These are phyloP conservation scores for Papilionanthe hybrid DNA, from an alignment of 116 monocot species.

Conservation along the genomic window DNA sequence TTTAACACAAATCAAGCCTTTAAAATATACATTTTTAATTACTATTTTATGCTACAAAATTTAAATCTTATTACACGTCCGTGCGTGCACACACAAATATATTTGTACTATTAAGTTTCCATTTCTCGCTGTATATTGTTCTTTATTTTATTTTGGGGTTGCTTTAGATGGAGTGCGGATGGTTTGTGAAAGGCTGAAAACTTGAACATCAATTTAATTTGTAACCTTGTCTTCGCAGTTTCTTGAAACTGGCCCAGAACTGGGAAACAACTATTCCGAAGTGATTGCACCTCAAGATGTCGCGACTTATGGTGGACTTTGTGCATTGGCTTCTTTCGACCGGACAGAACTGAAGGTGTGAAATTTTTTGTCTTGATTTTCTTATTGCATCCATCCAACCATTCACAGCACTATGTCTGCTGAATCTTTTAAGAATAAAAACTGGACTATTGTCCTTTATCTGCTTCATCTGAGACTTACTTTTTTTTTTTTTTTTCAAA, in stretches of 20 bases:
- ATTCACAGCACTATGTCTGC: neutral
- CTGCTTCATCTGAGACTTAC: neutral
- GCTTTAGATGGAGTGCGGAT: neutral
- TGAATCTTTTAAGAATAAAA: neutral
- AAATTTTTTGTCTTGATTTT: neutral
- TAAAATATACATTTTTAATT: too few species aligned
- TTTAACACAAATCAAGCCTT: neutral
- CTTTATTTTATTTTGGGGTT: neutral
- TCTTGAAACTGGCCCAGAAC: constrained; percentile 69
- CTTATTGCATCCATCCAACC: neutral
- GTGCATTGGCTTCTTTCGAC: constrained; percentile 93
- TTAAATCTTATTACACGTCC: too few species aligned
- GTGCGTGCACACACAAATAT: too few species aligned
- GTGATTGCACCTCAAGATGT: constrained; percentile 92
- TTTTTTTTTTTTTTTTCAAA: constrained; percentile 1
- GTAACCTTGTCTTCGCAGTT: constrained; percentile 33
- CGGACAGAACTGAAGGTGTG: constrained; percentile 78
- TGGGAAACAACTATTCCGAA: constrained; percentile 73
- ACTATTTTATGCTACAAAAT: too few species aligned
- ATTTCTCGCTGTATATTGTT: neutral
- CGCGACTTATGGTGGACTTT: constrained; percentile 91
- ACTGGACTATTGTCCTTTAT: neutral
- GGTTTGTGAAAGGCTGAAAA: neutral
- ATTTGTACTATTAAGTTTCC: neutral
- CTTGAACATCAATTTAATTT: neutral